These are phyloP conservation scores for Platismatia glauca DNA, from an alignment of 495 filamentous ascomycete genomes.

Conservation along the genomic window DNA sequence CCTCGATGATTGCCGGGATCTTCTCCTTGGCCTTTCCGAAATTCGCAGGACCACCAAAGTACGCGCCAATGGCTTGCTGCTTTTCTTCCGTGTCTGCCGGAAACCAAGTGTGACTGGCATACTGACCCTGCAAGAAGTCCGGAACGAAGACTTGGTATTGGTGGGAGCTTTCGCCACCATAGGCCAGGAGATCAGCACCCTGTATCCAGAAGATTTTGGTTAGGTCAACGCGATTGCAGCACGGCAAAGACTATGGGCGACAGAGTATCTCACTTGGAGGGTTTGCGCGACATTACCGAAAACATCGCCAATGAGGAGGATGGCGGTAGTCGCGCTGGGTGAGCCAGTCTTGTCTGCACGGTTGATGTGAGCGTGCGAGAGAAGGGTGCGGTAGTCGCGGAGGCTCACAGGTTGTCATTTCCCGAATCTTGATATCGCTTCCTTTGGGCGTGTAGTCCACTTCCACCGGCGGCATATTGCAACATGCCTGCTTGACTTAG, in stretches of 20 bases:
- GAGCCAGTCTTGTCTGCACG: conserved; percentile 54
- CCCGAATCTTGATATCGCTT: conserved; percentile 47
- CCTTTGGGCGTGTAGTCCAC: conserved; percentile 49
- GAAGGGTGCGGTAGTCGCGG: neutral
- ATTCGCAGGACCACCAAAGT: conserved; percentile 48
- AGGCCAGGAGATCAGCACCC: conserved; percentile 61
- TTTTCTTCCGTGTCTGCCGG: conserved; percentile 62
- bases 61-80: conserved; percentile 47
- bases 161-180: conserved; percentile 42
- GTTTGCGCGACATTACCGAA: conserved; percentile 38
- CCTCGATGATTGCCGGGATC: conserved; percentile 43
- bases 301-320: conserved; percentile 61
- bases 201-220: conserved; percentile 26
- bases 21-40: conserved; percentile 42
- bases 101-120: conserved; percentile 48
- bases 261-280: neutral
- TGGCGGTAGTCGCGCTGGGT: conserved; percentile 44
- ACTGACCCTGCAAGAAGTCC: conserved; percentile 57
- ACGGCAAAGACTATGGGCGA: neutral
- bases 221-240: neutral
- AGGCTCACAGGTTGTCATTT: conserved; percentile 39
- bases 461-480: conserved; percentile 50
- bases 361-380: conserved; percentile 19
- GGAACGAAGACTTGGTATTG: conserved; percentile 59
- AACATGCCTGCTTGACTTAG: conserved; percentile 41